Evolutionary conservation across 2,329 filamentous ascomycete genomes (phyloP).

Genomic region (Fusarium pseudoanthophilum): DNA sequence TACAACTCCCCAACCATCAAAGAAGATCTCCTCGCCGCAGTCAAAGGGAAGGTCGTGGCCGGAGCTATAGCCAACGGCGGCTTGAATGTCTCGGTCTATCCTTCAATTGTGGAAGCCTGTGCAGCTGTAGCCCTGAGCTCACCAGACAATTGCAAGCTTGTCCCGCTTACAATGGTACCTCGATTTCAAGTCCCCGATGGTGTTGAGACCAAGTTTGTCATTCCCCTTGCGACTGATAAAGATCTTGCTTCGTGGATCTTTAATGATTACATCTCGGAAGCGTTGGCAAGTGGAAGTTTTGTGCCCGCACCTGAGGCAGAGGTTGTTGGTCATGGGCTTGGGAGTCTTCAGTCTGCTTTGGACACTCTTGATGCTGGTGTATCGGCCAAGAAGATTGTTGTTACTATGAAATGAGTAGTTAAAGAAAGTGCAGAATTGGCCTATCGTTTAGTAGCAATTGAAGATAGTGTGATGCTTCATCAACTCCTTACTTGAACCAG

Average conservation of each 20-base stretch:
- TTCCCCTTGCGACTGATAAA: constrained; percentile 1
- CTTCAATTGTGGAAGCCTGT: constrained; percentile 1
- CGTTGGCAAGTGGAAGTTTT: constrained; percentile 1
- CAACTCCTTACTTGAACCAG: too few relatives aligned
- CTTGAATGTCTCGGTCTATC: background rate
- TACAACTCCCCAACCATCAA: background rate
- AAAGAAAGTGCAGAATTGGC: background rate
- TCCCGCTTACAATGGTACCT: constrained; percentile 14
- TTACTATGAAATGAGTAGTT: background rate
- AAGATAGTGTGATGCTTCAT: background rate
- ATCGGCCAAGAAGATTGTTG: constrained; percentile 10
- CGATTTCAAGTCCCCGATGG: background rate
- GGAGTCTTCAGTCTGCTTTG: constrained; percentile 3
- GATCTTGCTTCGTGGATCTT: constrained; percentile 3
- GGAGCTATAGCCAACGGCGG: constrained; percentile 14
- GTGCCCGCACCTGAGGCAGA: background rate
- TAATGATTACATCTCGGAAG: background rate
- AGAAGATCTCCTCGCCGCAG: background rate
- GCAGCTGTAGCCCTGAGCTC: constrained; percentile 20
- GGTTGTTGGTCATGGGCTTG: constrained; percentile 4
- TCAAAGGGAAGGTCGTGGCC: background rate
- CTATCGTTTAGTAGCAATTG: background rate
- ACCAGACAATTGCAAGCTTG: background rate
- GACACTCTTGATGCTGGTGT: background rate
- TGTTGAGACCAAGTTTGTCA: constrained; percentile 13